phyloP scores from a whole-genome alignment of 106 monocot species.

The Cymbidium sinense region DNA sequence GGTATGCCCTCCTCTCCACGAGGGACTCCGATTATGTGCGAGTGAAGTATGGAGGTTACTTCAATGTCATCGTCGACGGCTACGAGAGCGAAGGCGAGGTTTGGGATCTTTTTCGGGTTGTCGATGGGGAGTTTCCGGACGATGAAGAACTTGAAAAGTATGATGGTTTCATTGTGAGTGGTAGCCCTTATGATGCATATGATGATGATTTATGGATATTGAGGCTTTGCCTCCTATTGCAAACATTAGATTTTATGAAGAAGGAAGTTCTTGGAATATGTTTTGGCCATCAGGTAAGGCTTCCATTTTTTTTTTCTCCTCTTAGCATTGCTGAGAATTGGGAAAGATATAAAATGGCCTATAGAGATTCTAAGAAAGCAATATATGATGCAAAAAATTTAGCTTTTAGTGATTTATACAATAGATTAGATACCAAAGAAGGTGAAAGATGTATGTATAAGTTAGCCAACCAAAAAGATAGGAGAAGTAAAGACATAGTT shows the following conservation, averaged over 20 bases:
- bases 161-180: constrained; percentile 74
- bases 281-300: constrained; percentile 84
- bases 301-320: too few species aligned
- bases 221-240: constrained; percentile 51
- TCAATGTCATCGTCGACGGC: constrained; percentile 61
- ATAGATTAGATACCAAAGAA: too few species aligned
- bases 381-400: too few species aligned
- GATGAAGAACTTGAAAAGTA: constrained; percentile 46
- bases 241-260: constrained; percentile 47
- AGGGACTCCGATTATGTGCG: constrained; percentile 76
- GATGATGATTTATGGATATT: constrained; percentile 65
- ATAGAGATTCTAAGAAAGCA: too few species aligned
- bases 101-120: constrained; percentile 77
- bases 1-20: constrained; percentile 58
- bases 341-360: too few species aligned
- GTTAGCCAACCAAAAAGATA: too few species aligned
- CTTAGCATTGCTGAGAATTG: too few species aligned
- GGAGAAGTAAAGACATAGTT: too few species aligned
- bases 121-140: constrained; percentile 69
- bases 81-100: constrained; percentile 56
- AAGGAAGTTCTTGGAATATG: constrained; percentile 82
- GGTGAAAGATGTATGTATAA: too few species aligned
- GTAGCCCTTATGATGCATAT: constrained; percentile 78
- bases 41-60: constrained; percentile 71
- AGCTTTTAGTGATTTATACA: too few species aligned